Evolutionary conservation across 345 rosid species (phyloP).

Genomic region (Passiflora organensis): DNA sequence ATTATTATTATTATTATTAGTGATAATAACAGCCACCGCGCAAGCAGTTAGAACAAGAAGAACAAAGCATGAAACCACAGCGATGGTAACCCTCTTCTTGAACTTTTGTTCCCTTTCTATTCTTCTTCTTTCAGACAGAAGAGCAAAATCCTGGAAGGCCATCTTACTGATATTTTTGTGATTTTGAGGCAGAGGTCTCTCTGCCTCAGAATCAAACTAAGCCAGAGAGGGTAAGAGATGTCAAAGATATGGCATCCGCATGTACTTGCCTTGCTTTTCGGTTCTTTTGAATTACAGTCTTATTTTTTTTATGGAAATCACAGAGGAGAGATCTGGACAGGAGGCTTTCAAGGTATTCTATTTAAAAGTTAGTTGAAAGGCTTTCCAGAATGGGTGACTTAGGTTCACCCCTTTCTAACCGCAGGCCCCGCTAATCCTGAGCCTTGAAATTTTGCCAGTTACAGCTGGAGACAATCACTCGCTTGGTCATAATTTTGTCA

Average conservation of each 20-base stretch:
- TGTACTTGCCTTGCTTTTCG: background rate
- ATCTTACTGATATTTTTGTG: slow-evolving; percentile 24
- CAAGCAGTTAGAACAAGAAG: slow-evolving; percentile 37
- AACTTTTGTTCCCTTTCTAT: no score
- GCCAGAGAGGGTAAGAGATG: slow-evolving; percentile 43
- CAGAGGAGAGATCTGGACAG: slow-evolving; percentile 41
- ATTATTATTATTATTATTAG: slow-evolving; percentile 10
- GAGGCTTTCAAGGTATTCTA: slow-evolving; percentile 50
- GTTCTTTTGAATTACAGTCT: slow-evolving; percentile 4
- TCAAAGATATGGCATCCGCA: background rate
- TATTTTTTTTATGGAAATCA: slow-evolving; percentile 6
- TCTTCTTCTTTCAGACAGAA: slow-evolving; percentile 26
- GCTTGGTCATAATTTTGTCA: no score
- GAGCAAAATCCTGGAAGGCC: slow-evolving; percentile 26
- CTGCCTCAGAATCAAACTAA: slow-evolving; percentile 55
- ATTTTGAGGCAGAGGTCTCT: slow-evolving; percentile 15
- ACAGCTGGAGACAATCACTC: background rate
- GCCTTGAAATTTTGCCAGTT: background rate
- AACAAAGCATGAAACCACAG: slow-evolving; percentile 27
- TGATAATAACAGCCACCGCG: slow-evolving; percentile 32
- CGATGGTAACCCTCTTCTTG: slow-evolving; percentile 40
- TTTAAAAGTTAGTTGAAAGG: slow-evolving; percentile 32
- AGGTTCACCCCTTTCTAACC: slow-evolving; percentile 16
- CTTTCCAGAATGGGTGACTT: slow-evolving; percentile 14
- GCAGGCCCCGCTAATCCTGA: slow-evolving; percentile 27